phyloP scores from a whole-genome alignment of 306 rosid species.

The Citrullus mucosospermus region DNA sequence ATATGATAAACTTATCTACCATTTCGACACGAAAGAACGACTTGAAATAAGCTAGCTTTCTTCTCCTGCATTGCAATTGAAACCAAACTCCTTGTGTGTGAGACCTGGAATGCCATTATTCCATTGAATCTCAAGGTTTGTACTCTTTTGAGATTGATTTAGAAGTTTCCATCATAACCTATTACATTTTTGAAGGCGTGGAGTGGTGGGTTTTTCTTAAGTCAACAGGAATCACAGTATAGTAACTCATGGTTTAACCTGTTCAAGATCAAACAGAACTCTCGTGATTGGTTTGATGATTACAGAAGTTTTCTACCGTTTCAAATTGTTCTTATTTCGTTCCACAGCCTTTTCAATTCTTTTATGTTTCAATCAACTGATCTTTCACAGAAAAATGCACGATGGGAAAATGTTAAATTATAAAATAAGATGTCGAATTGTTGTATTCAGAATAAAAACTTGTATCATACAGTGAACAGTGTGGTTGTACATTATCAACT shows the following conservation, averaged over 20 bases:
- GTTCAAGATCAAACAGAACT: neutral
- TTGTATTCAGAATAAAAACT: neutral
- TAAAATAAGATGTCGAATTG: neutral
- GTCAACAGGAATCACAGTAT: neutral
- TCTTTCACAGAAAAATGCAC: neutral
- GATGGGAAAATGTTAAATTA: neutral
- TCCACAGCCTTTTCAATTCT: neutral
- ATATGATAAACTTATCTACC: neutral
- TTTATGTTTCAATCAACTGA: neutral
- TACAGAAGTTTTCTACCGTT: neutral
- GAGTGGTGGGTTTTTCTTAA: neutral
- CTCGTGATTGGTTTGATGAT: neutral
- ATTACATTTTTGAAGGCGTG: neutral
- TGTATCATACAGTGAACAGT: constrained; percentile 10
- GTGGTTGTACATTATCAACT: constrained; percentile 24
- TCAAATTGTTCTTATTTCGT: neutral
- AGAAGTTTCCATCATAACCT: neutral
- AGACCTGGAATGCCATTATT: neutral
- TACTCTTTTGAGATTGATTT: neutral
- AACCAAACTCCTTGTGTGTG: too few relatives aligned
- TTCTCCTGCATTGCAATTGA: too few relatives aligned
- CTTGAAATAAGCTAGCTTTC: neutral
- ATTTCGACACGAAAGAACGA: neutral
- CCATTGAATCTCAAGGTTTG: neutral
- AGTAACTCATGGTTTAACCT: neutral